Percentiles rank a stretch among this genome's conserved stretches.
Evolutionary conservation across 2,329 filamentous ascomycete species (phyloP).

Genomic region (Hypocreales sp.): DNA sequence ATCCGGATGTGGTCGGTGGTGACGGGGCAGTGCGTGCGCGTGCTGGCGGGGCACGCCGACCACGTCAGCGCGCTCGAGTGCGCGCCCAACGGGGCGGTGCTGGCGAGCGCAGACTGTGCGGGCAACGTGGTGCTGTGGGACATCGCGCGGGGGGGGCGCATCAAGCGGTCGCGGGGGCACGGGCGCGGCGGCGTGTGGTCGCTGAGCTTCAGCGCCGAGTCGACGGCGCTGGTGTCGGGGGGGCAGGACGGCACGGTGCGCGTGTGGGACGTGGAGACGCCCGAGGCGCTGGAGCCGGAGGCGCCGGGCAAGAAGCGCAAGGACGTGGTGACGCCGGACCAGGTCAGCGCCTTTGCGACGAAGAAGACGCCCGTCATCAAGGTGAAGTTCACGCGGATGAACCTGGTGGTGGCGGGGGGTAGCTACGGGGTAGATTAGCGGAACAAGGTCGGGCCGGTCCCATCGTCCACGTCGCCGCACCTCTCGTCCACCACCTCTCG

Average conservation of each 20-base stretch:
- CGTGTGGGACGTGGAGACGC: conserved; percentile 76
- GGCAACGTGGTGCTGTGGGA: conserved; percentile 95
- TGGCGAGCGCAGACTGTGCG: conserved; percentile 80
- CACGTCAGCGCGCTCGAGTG: conserved; percentile 76
- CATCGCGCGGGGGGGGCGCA: conserved; percentile 65
- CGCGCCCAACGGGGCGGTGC: conserved; percentile 70
- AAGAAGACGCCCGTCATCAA: conserved; percentile 94
- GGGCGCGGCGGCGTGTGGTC: conserved; percentile 89
- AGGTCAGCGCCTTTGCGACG: conserved; percentile 87
- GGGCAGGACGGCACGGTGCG: conserved; percentile 87
- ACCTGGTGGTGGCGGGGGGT: conserved; percentile 75
- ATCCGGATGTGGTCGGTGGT: conserved; percentile 96
- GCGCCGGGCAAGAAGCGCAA: conserved; percentile 59
- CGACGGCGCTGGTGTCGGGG: conserved; percentile 75
- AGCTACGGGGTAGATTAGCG: conserved; percentile 29
- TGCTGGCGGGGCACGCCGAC: conserved; percentile 84
- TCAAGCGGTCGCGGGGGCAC: conserved; percentile 90
- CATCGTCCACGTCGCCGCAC: no score
- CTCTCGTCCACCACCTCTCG: no score
- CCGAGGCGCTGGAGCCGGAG: conserved; percentile 29
- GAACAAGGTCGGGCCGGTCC: no score
- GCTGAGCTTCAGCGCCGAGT: conserved; percentile 85
- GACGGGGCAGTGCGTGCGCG: conserved; percentile 72
- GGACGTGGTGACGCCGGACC: conserved; percentile 81
- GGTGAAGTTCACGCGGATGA: conserved; percentile 89